Evolutionary conservation across 1,284 basidiomycete genomes (phyloP), one percentile per base, ranked within the genome.

Genomic region (Melampsora americana): DNA sequence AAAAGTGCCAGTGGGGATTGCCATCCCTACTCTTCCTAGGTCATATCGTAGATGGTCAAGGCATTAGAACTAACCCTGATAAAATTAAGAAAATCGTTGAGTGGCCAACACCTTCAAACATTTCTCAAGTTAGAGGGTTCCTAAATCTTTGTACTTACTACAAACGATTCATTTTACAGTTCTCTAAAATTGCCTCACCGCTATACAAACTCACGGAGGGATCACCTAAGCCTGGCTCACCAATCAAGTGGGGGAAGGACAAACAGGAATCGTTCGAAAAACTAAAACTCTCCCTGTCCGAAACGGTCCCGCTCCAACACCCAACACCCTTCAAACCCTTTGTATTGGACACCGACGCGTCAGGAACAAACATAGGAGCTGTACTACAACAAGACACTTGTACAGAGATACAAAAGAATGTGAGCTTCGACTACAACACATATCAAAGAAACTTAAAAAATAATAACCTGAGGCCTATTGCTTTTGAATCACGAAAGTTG

Each of bases 131-230:
- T n/a, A n/a, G n/a, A n/a, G n/a, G n/a, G n/a, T n/a, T n/a, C n/a
- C n/a, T n/a, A n/a, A n/a, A n/a, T n/a, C n/a, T n/a, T n/a, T n/a
- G n/a, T n/a, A n/a, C n/a, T n/a, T n/a, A n/a, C n/a, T n/a, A n/a
- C n/a, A n/a, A n/a, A n/a, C n/a, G n/a, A n/a, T n/a, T n/a, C n/a
- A n/a, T n/a, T n/a, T n/a, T n/a, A n/a, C n/a, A n/a, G 12, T 68
- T 68, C 32, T 68, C 28, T 1, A 68, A 28, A 28, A 50, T 68
- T 1, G 42, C 44, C 7, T 48, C 46, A 2, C 66, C 66, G 5
- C 23, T 68, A 5, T 68, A 68, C 48, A 23, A 68, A 30, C 28
- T 68, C 5, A 53, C 66, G 16, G n/a, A 68, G 23, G 48, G 48
- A 50, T 68, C 48, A 5, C 66, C 66, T 1, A 53, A 56, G n/a